Conservation (phyloP, 352 stramenopile genomes). For the Peronospora belbahrii region DNA sequence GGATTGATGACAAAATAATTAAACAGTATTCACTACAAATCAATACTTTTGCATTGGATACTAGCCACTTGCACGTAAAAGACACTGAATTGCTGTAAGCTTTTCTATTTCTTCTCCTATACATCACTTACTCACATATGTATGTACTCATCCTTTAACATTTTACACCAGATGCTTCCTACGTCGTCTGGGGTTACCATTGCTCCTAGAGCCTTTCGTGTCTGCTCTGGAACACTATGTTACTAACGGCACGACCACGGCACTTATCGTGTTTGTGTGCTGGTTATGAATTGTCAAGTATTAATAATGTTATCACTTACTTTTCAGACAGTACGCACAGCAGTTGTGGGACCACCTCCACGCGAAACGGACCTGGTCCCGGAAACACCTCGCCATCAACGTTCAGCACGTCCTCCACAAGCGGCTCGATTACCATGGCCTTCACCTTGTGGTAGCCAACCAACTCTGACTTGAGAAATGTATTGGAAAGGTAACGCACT, state of each 20-base stretch:
- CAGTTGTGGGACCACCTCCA: slow-evolving; percentile 65
- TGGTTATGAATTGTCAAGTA: slow-evolving; percentile 19
- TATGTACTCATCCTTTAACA: slow-evolving; percentile 15
- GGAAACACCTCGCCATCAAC: slow-evolving; percentile 70
- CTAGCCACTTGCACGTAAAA: not conserved
- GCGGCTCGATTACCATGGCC: slow-evolving; percentile 62
- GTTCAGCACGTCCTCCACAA: slow-evolving; percentile 56
- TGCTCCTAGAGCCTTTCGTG: no score
- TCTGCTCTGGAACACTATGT: not conserved
- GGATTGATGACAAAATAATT: no score
- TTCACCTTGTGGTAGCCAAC: slow-evolving; percentile 77
- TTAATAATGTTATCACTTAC: slow-evolving; percentile 28
- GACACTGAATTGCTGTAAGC: no score
- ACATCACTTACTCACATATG: slow-evolving; percentile 8
- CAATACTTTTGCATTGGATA: not conserved
- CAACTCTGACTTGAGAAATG: slow-evolving; percentile 49
- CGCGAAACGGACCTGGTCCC: slow-evolving; percentile 51
- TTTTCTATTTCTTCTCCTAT: no score
- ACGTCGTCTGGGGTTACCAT: no score
- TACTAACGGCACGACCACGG: not conserved
- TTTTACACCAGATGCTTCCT: no score
- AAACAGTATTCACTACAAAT: no score
- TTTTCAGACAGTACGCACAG: slow-evolving; percentile 73
- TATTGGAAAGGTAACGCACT: slow-evolving; percentile 43
- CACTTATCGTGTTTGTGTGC: slow-evolving; percentile 7